phyloP scores from a whole-genome alignment of 306 rosid species.

The Cajanus cajan region DNA sequence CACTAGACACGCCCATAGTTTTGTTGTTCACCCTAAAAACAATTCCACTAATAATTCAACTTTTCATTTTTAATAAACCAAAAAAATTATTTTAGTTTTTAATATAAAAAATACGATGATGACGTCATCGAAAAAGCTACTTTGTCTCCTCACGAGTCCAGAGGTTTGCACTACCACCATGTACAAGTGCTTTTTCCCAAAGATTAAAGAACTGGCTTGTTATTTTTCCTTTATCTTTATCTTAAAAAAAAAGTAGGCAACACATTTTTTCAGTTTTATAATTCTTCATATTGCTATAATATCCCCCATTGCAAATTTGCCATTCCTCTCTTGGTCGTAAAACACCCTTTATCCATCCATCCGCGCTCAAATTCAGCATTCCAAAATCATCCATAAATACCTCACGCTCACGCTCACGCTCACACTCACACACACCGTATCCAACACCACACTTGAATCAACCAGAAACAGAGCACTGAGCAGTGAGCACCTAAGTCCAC shows the following conservation, averaged over 20 bases:
- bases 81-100: background rate
- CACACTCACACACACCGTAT: too few relatives aligned
- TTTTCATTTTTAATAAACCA: too few relatives aligned
- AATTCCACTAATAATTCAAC: background rate
- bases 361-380: background rate
- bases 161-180: background rate
- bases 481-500: background rate
- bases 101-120: background rate
- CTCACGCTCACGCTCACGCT: background rate
- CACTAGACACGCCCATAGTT: too few relatives aligned
- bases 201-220: background rate
- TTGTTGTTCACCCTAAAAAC: too few relatives aligned
- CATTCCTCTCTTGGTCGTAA: background rate
- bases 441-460: background rate
- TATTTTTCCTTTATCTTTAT: background rate
- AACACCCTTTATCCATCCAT: background rate
- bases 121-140: background rate
- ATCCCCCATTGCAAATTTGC: too few relatives aligned
- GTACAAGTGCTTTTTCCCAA: background rate
- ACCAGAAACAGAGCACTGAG: background rate
- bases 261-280: too few relatives aligned
- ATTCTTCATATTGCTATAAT: too few relatives aligned
- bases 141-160: background rate
- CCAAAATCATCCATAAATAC: constrained; percentile 37
- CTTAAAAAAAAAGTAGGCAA: too few relatives aligned